Evolutionary conservation across 2,329 filamentous ascomycete species (phyloP), one percentile per base, ranked within the genome.

Genomic region (Aureobasidium sp.): DNA sequence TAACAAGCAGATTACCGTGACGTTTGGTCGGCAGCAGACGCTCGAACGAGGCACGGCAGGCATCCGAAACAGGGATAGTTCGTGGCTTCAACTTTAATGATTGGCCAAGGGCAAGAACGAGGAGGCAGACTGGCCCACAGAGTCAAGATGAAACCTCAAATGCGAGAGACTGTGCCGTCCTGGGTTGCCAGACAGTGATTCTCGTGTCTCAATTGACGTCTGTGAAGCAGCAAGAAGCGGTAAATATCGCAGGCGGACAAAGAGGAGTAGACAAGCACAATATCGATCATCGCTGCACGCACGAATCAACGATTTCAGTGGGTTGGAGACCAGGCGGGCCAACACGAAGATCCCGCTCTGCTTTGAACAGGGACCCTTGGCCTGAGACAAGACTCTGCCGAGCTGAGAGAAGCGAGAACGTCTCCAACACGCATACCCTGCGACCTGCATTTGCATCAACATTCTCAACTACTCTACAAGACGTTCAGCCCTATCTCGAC

Each of bases 41-140:
- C 39, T 34, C 17, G 51, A 55, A 34, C 53, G 53, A 57, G 53
- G 29, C 36, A 29, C 25, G n/a, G 42, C 41, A 45, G n/a, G 5
- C 22, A 11, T 41, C 52, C 25, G 36, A 55, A 57, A 57, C 39
- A 57, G 53, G 51, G 20, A 27, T 42, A 39, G 49, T 53, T 44
- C 12, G 34, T 36, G 49, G 49, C 49, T 42, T 41, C 51, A 55
- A 55, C 51, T 42, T 55, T 55, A 55, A 55, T 55, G 49, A 53
- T 55, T 55, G 51, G 51, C 51, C 11, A 20, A 42, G 51, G 34
- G 20, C 14, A 36, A 27, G 22, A 53, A 53, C 31, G 49, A 53
- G 49, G 49, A 34, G 48, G 47, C 11, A 17, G 48, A 51, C n/a
- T 12, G 25, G 42, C 17, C 42, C 42, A n/a, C 42, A 20, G 31